Conservation (phyloP, 192 early-diverging fungal species). For the Backusella morwellensis region DNA sequence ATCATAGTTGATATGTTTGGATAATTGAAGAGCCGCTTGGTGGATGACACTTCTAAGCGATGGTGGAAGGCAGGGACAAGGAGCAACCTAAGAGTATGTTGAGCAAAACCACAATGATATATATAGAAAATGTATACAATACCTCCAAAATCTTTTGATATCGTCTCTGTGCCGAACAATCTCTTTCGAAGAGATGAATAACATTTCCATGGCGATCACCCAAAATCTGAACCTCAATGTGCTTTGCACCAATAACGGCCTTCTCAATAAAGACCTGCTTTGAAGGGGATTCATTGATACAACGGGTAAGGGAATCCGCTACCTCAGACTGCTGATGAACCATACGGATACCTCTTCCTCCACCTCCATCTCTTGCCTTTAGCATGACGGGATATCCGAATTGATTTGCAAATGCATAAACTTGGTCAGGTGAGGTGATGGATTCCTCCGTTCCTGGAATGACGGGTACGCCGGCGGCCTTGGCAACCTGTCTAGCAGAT, state of each 20-base stretch:
- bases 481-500: conserved; percentile 25
- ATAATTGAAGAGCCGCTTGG: conserved; percentile 80
- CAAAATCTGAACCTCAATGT: conserved; percentile 95
- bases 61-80: conserved; percentile 59
- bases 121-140: conserved; percentile 43
- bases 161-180: conserved; percentile 89
- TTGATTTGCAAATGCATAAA: conserved; percentile 58
- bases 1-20: conserved; percentile 84
- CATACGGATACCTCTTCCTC: conserved; percentile 95
- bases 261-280: conserved; percentile 87
- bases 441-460: conserved; percentile 30
- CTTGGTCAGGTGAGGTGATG: conserved; percentile 7
- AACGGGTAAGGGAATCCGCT: conserved; percentile 72
- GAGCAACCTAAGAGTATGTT: conserved; percentile 22
- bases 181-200: conserved; percentile 89
- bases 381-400: conserved; percentile 93
- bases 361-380: conserved; percentile 94
- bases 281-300: conserved; percentile 84
- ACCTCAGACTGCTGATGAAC: conserved; percentile 72
- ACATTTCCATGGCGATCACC: conserved; percentile 83
- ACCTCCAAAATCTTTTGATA: conserved; percentile 97
- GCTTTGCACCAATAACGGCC: conserved; percentile 77
- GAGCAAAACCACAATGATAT: not conserved
- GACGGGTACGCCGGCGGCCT: conserved; percentile 20
- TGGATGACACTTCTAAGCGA: conserved; percentile 69